These are phyloP conservation scores for Psilocybe cyanescens DNA, from an alignment of 768 basidiomycete species.

Conservation along the genomic window DNA sequence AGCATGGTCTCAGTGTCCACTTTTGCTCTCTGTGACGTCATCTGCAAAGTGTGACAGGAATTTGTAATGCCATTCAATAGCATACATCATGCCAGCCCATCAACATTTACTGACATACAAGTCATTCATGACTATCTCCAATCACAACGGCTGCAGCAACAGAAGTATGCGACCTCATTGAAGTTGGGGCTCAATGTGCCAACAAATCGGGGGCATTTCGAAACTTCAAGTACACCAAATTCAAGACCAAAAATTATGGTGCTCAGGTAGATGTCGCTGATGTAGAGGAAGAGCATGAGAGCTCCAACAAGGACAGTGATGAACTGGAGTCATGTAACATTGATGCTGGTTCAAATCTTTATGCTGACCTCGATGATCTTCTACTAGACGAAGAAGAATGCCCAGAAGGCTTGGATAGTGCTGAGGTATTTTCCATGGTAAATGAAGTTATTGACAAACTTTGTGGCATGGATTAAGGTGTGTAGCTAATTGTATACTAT, in stretches of 20 bases:
- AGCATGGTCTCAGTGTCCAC: slow-evolving; percentile 19
- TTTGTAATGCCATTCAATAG: slow-evolving; percentile 20
- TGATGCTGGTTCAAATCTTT: slow-evolving; percentile 3
- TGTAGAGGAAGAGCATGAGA: neutral
- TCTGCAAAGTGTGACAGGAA: slow-evolving; percentile 15
- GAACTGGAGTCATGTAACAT: neutral
- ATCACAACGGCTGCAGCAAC: slow-evolving; percentile 3
- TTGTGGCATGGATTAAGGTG: neutral
- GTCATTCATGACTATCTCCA: slow-evolving; percentile 10
- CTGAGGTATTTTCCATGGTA: neutral
- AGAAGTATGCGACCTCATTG: slow-evolving; percentile 11
- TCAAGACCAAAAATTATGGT: slow-evolving; percentile 1
- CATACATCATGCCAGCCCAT: slow-evolving; percentile 15
- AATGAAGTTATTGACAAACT: slow-evolving; percentile 1
- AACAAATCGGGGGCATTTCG: slow-evolving; percentile 10
- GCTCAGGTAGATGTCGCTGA: neutral
- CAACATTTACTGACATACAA: slow-evolving; percentile 8
- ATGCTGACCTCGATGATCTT: slow-evolving; percentile 1
- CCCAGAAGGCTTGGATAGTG: neutral
- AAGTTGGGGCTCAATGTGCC: slow-evolving; percentile 10
- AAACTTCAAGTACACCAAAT: slow-evolving; percentile 12
- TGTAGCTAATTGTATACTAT: neutral
- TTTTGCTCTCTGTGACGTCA: slow-evolving; percentile 19
- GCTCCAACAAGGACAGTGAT: neutral
- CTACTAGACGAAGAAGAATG: slow-evolving; percentile 10